These are phyloP conservation scores for Sungouiozyma intestinalis DNA, from an alignment of 805 yeast species.

Conservation along the genomic window DNA sequence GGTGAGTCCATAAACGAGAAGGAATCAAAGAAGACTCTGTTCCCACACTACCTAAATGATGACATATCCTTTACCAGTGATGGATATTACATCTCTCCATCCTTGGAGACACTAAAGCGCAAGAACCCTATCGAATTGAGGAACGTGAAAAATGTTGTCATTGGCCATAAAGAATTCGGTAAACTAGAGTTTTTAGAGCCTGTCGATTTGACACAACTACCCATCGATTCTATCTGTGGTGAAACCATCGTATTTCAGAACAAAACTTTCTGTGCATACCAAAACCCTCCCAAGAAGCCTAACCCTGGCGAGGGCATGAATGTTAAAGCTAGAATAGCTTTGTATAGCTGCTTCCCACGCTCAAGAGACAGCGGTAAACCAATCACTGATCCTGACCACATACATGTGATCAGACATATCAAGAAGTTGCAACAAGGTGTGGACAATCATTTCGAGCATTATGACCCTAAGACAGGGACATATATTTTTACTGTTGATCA, in stretches of 20 bases:
- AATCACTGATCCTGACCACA: conserved; percentile 68
- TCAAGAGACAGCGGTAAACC: conserved; percentile 60
- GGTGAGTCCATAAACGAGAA: background rate
- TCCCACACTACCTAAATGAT: conserved; percentile 17
- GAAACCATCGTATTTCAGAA: conserved; percentile 50
- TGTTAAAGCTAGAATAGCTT: conserved; percentile 57
- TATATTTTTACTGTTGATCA: conserved; percentile 47
- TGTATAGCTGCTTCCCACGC: conserved; percentile 76
- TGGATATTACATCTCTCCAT: conserved; percentile 85
- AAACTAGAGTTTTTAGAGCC: conserved; percentile 66
- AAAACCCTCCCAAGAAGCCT: conserved; percentile 51
- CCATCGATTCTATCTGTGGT: conserved; percentile 55
- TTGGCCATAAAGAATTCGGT: conserved; percentile 73
- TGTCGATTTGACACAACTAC: conserved; percentile 67
- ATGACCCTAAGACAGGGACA: conserved; percentile 65
- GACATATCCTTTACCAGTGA: conserved; percentile 46
- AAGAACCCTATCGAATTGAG: conserved; percentile 56
- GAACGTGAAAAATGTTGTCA: conserved; percentile 49
- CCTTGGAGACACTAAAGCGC: conserved; percentile 48
- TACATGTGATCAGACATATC: conserved; percentile 57
- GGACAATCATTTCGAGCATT: conserved; percentile 52
- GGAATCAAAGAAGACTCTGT: background rate
- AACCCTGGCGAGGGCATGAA: conserved; percentile 73
- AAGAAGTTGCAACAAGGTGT: conserved; percentile 51
- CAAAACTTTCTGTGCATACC: conserved; percentile 60